phyloP scores from a whole-genome alignment of 2,329 filamentous ascomycete genomes.

The Paraphoma sp. region DNA sequence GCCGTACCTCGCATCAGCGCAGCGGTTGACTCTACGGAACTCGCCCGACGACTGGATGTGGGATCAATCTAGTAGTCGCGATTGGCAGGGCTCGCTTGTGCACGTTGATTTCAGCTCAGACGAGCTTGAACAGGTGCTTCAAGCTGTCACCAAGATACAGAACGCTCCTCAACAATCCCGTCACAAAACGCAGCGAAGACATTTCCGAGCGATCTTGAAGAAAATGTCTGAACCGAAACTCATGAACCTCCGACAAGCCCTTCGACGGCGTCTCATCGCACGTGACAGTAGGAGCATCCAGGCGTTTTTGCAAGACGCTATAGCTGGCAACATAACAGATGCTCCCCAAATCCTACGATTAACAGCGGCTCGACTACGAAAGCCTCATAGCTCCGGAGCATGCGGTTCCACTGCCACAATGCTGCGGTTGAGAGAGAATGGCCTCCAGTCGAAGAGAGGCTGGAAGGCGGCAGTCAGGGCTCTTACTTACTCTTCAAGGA shows the following conservation, averaged over 20 bases:
- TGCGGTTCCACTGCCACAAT: conserved; percentile 26
- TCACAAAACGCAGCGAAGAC: conserved; percentile 24
- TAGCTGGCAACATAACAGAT: conserved; percentile 24
- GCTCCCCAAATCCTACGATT: conserved; percentile 34
- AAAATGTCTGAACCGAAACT: conserved; percentile 30
- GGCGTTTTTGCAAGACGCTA: conserved; percentile 41
- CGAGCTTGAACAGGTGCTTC: conserved; percentile 34
- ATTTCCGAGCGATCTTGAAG: conserved; percentile 28
- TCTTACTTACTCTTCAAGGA: conserved; percentile 32
- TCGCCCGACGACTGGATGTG: conserved; percentile 25
- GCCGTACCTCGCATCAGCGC: conserved; percentile 36
- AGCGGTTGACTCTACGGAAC: conserved; percentile 25
- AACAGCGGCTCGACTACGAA: conserved; percentile 24
- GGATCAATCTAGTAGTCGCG: conserved; percentile 26
- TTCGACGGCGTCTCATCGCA: conserved; percentile 20
- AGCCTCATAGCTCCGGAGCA: conserved; percentile 17
- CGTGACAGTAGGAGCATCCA: conserved; percentile 31
- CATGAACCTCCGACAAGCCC: conserved; percentile 18
- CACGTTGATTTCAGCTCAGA: conserved; percentile 42
- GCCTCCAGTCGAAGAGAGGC: conserved; percentile 32
- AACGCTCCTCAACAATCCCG: conserved; percentile 1
- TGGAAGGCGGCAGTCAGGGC: conserved; percentile 31
- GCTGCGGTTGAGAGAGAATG: conserved; percentile 43
- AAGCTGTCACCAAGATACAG: conserved; percentile 13
- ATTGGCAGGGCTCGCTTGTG: conserved; percentile 39